Conservation (phyloP, 805 yeast species). For the Zygoascus biomembranicola region DNA sequence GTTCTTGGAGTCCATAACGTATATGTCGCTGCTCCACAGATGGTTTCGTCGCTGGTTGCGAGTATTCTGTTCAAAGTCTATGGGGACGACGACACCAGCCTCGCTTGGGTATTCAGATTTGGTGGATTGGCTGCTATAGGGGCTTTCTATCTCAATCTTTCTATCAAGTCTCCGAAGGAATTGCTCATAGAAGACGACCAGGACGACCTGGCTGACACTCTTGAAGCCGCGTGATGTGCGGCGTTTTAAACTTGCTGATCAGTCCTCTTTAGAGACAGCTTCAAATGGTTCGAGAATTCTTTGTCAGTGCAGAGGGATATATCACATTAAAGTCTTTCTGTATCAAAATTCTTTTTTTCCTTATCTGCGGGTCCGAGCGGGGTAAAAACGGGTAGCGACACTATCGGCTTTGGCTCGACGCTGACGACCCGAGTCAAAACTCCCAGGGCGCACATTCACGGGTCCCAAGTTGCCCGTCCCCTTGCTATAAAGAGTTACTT, state of each 20-base stretch:
- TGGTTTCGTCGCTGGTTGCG: constrained; percentile 41
- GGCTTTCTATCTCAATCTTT: constrained; percentile 37
- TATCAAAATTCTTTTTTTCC: not conserved
- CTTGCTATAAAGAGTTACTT: not conserved
- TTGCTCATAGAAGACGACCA: constrained; percentile 18
- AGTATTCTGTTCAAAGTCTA: constrained; percentile 38
- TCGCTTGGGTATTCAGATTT: constrained; percentile 51
- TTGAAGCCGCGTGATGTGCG: no score
- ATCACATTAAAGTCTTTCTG: no score
- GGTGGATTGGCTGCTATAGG: constrained; percentile 45
- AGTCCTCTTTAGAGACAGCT: no score
- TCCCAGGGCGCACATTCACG: not conserved
- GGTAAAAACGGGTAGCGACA: no score
- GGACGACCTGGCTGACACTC: not conserved
- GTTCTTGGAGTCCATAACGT: constrained; percentile 51
- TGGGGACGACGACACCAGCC: constrained; percentile 29
- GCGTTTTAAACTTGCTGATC: no score
- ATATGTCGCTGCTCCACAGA: constrained; percentile 52
- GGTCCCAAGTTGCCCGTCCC: not conserved
- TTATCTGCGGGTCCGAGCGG: not conserved
- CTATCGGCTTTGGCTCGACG: not conserved
- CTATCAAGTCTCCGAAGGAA: constrained; percentile 34
- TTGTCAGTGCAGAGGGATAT: no score
- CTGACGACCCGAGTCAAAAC: not conserved
- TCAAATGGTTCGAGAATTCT: no score